These are phyloP conservation scores for Naumovozyma baii DNA, from an alignment of 805 yeast species.

Conservation along the genomic window DNA sequence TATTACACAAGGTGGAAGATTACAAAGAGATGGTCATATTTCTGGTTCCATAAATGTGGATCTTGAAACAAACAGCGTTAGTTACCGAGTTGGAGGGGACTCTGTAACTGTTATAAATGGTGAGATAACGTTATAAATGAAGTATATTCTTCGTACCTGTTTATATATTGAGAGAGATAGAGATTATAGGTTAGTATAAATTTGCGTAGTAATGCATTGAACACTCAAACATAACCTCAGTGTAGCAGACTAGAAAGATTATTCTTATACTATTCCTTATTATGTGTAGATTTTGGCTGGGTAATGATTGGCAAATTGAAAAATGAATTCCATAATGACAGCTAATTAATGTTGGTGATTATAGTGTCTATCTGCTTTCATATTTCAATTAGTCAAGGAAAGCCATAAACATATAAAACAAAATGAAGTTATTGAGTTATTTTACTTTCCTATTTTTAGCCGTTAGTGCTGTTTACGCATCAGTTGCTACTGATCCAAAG, in stretches of 20 bases:
- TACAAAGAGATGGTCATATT: constrained; percentile 34
- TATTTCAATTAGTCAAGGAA: too few relatives aligned
- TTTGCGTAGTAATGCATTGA: too few relatives aligned
- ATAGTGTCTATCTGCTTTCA: too few relatives aligned
- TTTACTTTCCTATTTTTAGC: constrained; percentile 7
- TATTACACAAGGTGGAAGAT: constrained; percentile 33
- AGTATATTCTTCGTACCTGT: neutral
- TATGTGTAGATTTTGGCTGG: too few relatives aligned
- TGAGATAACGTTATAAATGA: constrained; percentile 4
- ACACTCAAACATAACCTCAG: too few relatives aligned
- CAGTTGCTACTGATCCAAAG: constrained; percentile 21
- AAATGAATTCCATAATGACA: too few relatives aligned
- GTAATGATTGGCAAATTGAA: too few relatives aligned
- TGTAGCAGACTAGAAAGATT: too few relatives aligned
- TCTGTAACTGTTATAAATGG: constrained; percentile 34
- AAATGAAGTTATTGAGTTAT: constrained; percentile 10
- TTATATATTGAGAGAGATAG: too few relatives aligned
- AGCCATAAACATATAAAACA: neutral
- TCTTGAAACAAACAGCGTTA: constrained; percentile 4
- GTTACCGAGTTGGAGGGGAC: constrained; percentile 33
- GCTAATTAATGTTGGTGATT: too few relatives aligned
- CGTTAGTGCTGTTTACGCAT: constrained; percentile 11
- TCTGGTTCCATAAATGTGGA: constrained; percentile 17
- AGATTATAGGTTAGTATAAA: too few relatives aligned
- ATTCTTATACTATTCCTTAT: too few relatives aligned